These are phyloP conservation scores for Pleurotus tuber-regium DNA, from an alignment of 768 basidiomycete species.

Conservation along the genomic window DNA sequence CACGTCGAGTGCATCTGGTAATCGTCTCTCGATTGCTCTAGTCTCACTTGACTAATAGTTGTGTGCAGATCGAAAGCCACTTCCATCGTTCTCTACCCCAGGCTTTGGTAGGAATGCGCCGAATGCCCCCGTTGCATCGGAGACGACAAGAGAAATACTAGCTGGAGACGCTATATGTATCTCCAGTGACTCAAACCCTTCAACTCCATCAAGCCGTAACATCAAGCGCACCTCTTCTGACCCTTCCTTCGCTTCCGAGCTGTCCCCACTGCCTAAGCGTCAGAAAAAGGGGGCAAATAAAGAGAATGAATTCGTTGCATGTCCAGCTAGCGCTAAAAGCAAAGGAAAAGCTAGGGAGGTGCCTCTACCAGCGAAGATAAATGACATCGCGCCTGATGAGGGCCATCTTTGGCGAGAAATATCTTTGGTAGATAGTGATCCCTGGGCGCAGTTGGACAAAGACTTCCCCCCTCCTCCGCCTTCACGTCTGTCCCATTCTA, in stretches of 20 bases:
- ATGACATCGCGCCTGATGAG: background rate
- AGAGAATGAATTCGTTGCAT: constrained; percentile 14
- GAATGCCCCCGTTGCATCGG: background rate
- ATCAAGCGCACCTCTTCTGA: constrained; percentile 17
- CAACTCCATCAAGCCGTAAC: constrained; percentile 5
- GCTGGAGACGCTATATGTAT: background rate
- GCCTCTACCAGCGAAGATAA: constrained; percentile 13
- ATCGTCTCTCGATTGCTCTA: background rate
- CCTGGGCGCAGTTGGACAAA: constrained; percentile 23
- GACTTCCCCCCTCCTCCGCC: constrained; percentile 21
- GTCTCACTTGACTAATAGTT: background rate
- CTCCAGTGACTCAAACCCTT: constrained; percentile 3
- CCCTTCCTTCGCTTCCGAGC: constrained; percentile 14
- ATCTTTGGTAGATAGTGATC: constrained; percentile 25
- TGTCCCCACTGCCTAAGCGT: constrained; percentile 17
- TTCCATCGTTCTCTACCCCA: constrained; percentile 15
- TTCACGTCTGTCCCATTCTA: background rate
- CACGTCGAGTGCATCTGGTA: constrained; percentile 5
- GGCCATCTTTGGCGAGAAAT: too few species aligned
- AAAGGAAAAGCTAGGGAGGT: constrained; percentile 19
- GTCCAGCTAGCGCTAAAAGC: background rate
- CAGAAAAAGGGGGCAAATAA: constrained; percentile 15
- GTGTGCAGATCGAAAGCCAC: background rate
- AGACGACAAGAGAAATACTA: background rate
- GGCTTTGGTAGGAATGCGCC: constrained; percentile 11